Percentiles rank a stretch among this genome's conserved stretches.
These are phyloP conservation scores for Rubus idaeus DNA, from an alignment of 306 rosid genomes.

Conservation along the genomic window DNA sequence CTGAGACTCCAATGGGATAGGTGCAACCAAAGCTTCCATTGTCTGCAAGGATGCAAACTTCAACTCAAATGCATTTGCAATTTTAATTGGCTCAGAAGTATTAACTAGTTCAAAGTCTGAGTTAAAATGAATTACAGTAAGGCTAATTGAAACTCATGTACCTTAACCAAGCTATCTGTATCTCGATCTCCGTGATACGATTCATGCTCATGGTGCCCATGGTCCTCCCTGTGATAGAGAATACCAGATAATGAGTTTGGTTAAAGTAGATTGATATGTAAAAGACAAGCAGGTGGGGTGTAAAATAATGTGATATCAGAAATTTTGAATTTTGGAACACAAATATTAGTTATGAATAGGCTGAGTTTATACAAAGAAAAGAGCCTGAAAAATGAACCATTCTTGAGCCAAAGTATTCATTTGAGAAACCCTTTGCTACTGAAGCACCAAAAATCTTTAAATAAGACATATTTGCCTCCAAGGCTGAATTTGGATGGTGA, in stretches of 20 bases:
- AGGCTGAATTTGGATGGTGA: background rate
- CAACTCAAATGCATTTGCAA: conserved; percentile 27
- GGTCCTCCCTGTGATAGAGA: conserved; percentile 65
- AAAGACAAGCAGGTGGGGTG: background rate
- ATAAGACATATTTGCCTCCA: background rate
- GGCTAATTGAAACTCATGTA: conserved; percentile 33
- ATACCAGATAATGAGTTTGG: conserved; percentile 13
- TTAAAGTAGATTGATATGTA: background rate
- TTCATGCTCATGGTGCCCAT: conserved; percentile 96
- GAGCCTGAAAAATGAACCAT: background rate
- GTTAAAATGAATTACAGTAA: conserved; percentile 20
- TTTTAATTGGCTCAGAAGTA: conserved; percentile 19
- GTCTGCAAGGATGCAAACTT: conserved; percentile 48
- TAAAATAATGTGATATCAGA: background rate
- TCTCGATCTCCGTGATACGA: conserved; percentile 96
- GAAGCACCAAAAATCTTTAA: background rate
- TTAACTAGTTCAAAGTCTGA: conserved; percentile 3
- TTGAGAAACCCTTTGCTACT: background rate
- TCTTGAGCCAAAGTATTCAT: background rate
- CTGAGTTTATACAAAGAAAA: background rate
- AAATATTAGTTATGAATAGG: background rate
- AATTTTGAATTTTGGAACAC: background rate
- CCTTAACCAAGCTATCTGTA: conserved; percentile 88
- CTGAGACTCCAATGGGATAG: conserved; percentile 54
- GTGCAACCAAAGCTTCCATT: conserved; percentile 65